These are phyloP conservation scores for Leccinum rimulosum DNA, from an alignment of 768 basidiomycete species.

Conservation along the genomic window DNA sequence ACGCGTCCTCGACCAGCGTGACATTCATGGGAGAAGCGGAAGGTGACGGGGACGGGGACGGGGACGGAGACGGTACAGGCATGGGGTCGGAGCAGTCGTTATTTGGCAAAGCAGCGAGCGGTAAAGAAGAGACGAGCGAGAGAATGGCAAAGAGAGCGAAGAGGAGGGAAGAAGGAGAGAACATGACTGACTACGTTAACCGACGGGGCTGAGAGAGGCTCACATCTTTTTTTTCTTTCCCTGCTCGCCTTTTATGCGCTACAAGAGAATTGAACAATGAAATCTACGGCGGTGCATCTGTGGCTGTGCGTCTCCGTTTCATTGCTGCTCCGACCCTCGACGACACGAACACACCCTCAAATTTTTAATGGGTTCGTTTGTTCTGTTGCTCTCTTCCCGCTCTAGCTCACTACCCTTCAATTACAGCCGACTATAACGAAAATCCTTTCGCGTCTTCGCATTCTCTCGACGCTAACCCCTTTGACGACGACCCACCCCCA, in stretches of 20 bases:
- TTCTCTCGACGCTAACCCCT: slow-evolving; percentile 85
- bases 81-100: neutral
- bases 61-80: neutral
- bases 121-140: slow-evolving; percentile 45
- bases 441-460: slow-evolving; percentile 86
- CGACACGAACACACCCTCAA: slow-evolving; percentile 2
- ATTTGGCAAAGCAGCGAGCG: neutral
- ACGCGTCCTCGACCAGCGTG: slow-evolving; percentile 8
- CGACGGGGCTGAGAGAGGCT: neutral
- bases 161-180: slow-evolving; percentile 34
- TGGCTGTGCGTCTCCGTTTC: neutral
- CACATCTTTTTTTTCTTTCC: neutral
- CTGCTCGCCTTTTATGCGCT: neutral
- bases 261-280: neutral
- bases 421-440: slow-evolving; percentile 40
- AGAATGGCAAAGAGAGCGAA: slow-evolving; percentile 61
- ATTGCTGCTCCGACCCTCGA: neutral
- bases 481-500: slow-evolving; percentile 70
- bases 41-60: neutral
- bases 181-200: slow-evolving; percentile 17
- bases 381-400: neutral
- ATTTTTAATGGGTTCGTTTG: slow-evolving; percentile 26
- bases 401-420: neutral
- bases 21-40: neutral
- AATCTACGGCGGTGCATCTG: neutral